These are phyloP conservation scores for Punctularia strigosozonata DNA, from an alignment of 768 basidiomycete genomes.

Conservation along the genomic window DNA sequence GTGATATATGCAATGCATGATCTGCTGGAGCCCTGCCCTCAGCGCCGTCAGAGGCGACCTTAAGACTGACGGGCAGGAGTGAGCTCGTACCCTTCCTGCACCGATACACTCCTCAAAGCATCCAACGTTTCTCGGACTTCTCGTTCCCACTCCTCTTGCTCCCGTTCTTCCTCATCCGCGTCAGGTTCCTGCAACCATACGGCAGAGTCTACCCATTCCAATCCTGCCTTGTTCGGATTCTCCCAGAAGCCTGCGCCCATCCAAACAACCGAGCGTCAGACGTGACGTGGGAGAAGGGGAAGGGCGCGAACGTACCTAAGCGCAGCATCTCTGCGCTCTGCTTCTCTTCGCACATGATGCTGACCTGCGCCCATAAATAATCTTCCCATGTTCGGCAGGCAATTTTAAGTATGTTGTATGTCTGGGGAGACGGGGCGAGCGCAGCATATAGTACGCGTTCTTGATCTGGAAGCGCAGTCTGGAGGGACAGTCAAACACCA, in stretches of 20 bases:
- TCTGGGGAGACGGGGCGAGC: slow-evolving; percentile 62
- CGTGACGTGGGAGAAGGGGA: too few relatives aligned
- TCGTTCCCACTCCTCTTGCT: slow-evolving; percentile 51
- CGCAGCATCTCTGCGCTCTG: slow-evolving; percentile 56
- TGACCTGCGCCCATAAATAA: slow-evolving; percentile 85
- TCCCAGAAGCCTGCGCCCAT: slow-evolving; percentile 81
- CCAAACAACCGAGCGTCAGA: too few relatives aligned
- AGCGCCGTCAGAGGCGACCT: not conserved
- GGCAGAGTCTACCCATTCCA: slow-evolving; percentile 17
- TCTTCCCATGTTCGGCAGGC: slow-evolving; percentile 91
- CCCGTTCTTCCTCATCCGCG: slow-evolving; percentile 16
- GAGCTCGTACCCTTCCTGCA: slow-evolving; percentile 48
- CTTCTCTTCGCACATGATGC: slow-evolving; percentile 72
- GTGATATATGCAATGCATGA: slow-evolving; percentile 74
- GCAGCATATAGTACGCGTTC: slow-evolving; percentile 88
- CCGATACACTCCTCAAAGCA: slow-evolving; percentile 41
- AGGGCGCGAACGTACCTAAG: too few relatives aligned
- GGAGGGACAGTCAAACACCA: not conserved
- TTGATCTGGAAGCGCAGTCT: slow-evolving; percentile 48
- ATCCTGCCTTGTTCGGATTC: slow-evolving; percentile 23
- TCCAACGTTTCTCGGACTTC: slow-evolving; percentile 51
- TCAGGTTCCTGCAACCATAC: slow-evolving; percentile 4
- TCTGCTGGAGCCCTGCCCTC: slow-evolving; percentile 41
- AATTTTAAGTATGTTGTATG: slow-evolving; percentile 50
- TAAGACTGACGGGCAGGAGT: not conserved